Conservation (phyloP, 2,329 filamentous ascomycete species). For the Coniochaeta sp. region DNA sequence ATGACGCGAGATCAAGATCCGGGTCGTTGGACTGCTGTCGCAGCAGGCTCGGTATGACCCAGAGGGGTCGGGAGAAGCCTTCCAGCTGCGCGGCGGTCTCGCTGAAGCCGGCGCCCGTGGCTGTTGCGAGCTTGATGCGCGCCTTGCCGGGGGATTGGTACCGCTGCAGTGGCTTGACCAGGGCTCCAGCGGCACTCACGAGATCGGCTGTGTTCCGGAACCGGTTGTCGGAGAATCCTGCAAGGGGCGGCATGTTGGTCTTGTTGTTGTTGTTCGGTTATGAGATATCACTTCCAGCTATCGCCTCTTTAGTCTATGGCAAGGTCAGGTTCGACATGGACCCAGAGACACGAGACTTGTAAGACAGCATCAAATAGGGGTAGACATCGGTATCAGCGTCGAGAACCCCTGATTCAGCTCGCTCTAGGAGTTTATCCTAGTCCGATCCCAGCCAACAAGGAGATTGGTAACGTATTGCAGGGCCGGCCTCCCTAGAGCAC, state of each 20-base stretch:
- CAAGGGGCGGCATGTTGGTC: constrained; percentile 7
- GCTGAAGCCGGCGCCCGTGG: constrained; percentile 17
- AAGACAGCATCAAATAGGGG: too few species aligned
- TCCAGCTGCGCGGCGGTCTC: constrained; percentile 19
- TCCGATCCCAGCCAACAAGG: too few species aligned
- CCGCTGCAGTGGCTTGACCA: constrained; percentile 6
- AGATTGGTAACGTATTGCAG: too few species aligned
- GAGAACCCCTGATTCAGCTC: too few species aligned
- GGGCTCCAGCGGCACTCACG: constrained; percentile 10
- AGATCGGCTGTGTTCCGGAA: constrained; percentile 14
- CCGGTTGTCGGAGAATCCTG: constrained; percentile 17
- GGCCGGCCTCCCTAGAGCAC: too few species aligned
- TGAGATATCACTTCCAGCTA: too few species aligned
- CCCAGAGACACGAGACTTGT: too few species aligned
- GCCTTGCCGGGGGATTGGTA: constrained; percentile 16
- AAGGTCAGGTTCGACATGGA: too few species aligned
- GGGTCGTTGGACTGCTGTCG: constrained; percentile 18
- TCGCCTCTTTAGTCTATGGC: too few species aligned
- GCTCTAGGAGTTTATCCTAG: too few species aligned
- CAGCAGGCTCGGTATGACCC: constrained; percentile 20
- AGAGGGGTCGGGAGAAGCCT: constrained; percentile 14
- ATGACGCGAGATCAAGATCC: constrained; percentile 11
- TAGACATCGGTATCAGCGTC: too few species aligned
- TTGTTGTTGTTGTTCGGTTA: too few species aligned
- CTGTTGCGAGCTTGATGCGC: constrained; percentile 15